Evolutionary conservation across 2,329 filamentous ascomycete species (phyloP).

Genomic region (Talaromyces islandicus): DNA sequence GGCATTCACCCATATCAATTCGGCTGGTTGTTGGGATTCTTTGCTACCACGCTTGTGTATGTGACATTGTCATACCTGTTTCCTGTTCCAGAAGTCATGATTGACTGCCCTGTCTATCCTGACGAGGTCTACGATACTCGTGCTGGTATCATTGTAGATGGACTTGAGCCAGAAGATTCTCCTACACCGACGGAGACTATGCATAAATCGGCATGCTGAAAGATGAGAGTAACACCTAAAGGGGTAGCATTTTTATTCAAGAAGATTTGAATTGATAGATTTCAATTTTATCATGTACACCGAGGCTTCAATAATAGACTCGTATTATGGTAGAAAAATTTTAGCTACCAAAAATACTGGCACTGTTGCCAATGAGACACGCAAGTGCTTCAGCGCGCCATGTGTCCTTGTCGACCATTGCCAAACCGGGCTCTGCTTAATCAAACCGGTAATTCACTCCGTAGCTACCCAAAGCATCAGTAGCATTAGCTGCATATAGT

Average conservation of each 20-base stretch:
- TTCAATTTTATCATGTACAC: too few relatives aligned
- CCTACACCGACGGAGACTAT: not conserved
- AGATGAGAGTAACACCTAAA: not conserved
- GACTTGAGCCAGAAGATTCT: not conserved
- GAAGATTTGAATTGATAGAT: not conserved
- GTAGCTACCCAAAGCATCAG: not conserved
- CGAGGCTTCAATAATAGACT: not conserved
- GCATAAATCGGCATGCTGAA: not conserved
- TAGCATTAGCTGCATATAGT: not conserved
- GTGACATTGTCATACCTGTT: not conserved
- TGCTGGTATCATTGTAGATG: not conserved
- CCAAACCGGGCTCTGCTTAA: not conserved
- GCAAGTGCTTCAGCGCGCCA: not conserved
- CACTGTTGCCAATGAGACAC: not conserved
- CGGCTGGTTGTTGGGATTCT: slow-evolving; percentile 61
- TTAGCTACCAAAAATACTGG: not conserved
- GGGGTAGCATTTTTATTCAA: not conserved
- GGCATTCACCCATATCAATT: slow-evolving; percentile 57
- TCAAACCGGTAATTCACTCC: not conserved
- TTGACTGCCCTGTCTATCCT: not conserved
- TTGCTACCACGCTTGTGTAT: slow-evolving; percentile 52
- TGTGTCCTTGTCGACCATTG: not conserved
- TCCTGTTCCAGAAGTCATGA: not conserved
- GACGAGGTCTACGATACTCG: not conserved
- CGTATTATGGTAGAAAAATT: not conserved